Conservation (phyloP, 768 basidiomycete genomes). For the Suillus plorans region DNA sequence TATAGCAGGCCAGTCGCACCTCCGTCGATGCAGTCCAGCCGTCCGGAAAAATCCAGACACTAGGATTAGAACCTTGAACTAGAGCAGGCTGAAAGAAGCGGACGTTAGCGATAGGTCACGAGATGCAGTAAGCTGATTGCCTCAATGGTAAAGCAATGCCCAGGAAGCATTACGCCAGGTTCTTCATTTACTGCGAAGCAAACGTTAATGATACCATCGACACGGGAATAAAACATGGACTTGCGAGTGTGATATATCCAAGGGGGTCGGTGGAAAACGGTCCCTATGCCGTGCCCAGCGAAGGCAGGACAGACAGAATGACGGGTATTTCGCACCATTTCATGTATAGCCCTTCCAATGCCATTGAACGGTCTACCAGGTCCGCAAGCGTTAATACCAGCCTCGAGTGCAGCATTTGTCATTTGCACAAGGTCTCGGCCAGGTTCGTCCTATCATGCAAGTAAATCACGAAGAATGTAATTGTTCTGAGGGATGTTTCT, state of each 20-base stretch:
- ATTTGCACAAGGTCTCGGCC: conserved; percentile 65
- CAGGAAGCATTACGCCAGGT: conserved; percentile 76
- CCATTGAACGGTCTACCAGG: conserved; percentile 65
- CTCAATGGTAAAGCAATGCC: conserved; percentile 94
- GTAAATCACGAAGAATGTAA: not conserved
- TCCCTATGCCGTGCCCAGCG: conserved; percentile 86
- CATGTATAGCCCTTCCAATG: conserved; percentile 73
- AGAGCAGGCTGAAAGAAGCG: conserved; percentile 56
- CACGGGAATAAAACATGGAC: conserved; percentile 19
- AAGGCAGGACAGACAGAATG: conserved; percentile 74
- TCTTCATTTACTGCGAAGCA: conserved; percentile 70
- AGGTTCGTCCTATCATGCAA: conserved; percentile 54
- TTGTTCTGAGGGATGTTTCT: conserved; percentile 17
- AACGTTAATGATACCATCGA: not conserved
- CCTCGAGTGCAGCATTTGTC: conserved; percentile 63
- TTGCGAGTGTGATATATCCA: conserved; percentile 80
- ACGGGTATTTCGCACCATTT: conserved; percentile 33
- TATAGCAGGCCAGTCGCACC: conserved; percentile 38
- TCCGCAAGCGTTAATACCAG: conserved; percentile 73
- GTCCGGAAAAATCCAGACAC: conserved; percentile 81
- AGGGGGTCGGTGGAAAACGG: conserved; percentile 74
- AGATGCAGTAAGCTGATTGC: conserved; percentile 33
- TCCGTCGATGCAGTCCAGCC: conserved; percentile 93
- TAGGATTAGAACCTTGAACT: conserved; percentile 69
- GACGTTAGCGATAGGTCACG: not conserved